These are phyloP conservation scores for Quercus agrifolia DNA, from an alignment of 306 rosid genomes.

Conservation along the genomic window DNA sequence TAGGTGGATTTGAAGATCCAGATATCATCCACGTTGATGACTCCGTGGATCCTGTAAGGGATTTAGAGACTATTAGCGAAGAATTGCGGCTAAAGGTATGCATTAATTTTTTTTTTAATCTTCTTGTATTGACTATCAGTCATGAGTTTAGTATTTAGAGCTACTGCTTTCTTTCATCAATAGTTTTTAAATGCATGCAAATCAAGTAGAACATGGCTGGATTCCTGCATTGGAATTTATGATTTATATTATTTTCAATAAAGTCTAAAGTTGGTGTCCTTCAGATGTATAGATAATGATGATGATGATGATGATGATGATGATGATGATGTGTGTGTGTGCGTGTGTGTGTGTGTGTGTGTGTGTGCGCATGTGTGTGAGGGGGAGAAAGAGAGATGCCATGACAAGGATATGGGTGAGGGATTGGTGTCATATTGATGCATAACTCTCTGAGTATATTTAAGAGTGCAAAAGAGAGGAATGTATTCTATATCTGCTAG, in stretches of 20 bases:
- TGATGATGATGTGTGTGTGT: no score
- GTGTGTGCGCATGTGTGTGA: not conserved
- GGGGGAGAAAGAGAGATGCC: not conserved
- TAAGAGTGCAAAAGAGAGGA: not conserved
- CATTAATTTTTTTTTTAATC: not conserved
- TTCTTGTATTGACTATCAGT: not conserved
- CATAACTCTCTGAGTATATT: not conserved
- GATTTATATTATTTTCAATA: not conserved
- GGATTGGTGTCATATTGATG: not conserved
- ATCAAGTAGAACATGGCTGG: not conserved
- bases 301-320: no score
- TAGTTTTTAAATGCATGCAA: not conserved
- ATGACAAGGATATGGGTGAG: not conserved
- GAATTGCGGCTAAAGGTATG: conserved; percentile 86
- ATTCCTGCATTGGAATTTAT: not conserved
- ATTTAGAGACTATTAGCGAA: conserved; percentile 78
- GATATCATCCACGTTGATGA: conserved; percentile 97
- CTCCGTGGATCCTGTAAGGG: conserved; percentile 94
- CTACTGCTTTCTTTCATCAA: not conserved
- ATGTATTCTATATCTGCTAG: not conserved
- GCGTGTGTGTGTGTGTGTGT: accelerated
- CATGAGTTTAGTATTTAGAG: not conserved
- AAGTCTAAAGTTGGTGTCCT: not conserved
- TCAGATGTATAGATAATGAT: not conserved
- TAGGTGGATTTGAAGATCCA: conserved; percentile 98